A percentile compares a stretch with the other conserved stretches of the same genome.
phyloP scores from a whole-genome alignment of 2,329 filamentous ascomycete genomes.

The Scytalidium sp. region DNA sequence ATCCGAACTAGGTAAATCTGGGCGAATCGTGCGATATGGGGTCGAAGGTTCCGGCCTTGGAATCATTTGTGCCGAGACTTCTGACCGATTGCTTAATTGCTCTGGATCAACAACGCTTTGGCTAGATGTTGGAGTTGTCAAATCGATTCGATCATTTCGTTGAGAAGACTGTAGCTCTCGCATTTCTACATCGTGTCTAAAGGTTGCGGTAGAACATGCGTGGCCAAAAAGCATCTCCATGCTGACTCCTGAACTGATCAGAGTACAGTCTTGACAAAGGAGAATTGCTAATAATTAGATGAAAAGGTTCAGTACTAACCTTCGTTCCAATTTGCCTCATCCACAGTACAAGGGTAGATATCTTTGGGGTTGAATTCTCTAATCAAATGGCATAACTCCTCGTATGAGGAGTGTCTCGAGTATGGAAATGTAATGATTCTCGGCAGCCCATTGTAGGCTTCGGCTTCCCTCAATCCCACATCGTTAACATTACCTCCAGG shows the following conservation, averaged over 20 bases:
- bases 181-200: conserved; percentile 66
- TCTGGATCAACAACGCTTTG: neutral
- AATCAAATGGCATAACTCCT: conserved; percentile 72
- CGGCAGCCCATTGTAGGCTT: conserved; percentile 10
- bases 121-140: neutral
- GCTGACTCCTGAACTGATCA: conserved; percentile 46
- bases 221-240: conserved; percentile 70
- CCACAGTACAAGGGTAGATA: conserved; percentile 78
- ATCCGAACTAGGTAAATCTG: conserved; percentile 8
- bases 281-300: neutral
- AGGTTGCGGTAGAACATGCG: conserved; percentile 58
- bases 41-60: neutral
- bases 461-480: neutral
- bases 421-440: conserved; percentile 67
- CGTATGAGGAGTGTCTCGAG: conserved; percentile 84
- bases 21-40: neutral
- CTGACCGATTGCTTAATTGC: neutral
- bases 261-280: neutral
- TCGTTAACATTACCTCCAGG: neutral
- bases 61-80: neutral
- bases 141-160: neutral
- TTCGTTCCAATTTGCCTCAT: conserved; percentile 60
- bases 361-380: conserved; percentile 68
- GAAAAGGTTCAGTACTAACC: conserved; percentile 19
- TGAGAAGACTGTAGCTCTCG: conserved; percentile 23